These are phyloP conservation scores for Suillus paluster DNA, from an alignment of 768 basidiomycete genomes.

Conservation along the genomic window DNA sequence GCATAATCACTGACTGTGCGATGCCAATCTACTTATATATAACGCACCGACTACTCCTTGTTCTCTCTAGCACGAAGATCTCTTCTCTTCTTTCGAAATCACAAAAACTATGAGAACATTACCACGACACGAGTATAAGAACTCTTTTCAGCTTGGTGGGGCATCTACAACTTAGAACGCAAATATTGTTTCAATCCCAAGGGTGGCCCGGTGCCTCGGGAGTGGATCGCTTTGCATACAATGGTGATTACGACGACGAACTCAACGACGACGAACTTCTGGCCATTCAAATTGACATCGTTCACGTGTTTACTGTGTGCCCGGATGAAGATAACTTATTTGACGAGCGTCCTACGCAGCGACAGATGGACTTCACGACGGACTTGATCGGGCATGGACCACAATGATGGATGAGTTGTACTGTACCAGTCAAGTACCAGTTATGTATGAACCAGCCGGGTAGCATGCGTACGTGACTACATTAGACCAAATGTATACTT, in stretches of 20 bases:
- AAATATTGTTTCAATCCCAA: conserved; percentile 1
- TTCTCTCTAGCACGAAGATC: neutral
- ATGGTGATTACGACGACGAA: no score
- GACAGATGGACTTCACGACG: neutral
- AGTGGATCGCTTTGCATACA: no score
- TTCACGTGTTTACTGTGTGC: neutral
- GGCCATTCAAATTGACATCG: neutral
- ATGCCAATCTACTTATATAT: no score
- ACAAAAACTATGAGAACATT: neutral
- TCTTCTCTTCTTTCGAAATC: neutral
- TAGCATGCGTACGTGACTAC: no score
- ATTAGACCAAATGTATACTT: no score
- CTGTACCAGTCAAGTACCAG: no score
- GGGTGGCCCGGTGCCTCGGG: no score
- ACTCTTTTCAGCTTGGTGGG: neutral
- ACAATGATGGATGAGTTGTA: neutral
- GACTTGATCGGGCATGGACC: neutral
- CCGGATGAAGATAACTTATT: neutral
- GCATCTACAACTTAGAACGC: neutral
- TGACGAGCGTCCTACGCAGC: neutral
- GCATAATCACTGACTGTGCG: no score
- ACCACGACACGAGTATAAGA: neutral
- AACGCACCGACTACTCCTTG: neutral
- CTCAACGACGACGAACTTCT: no score
- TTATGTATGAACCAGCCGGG: no score